A percentile compares a stretch with the other conserved stretches of the same genome.
These are phyloP conservation scores for Hypoxylon sp. DNA, from an alignment of 2,329 filamentous ascomycete species.

Conservation along the genomic window DNA sequence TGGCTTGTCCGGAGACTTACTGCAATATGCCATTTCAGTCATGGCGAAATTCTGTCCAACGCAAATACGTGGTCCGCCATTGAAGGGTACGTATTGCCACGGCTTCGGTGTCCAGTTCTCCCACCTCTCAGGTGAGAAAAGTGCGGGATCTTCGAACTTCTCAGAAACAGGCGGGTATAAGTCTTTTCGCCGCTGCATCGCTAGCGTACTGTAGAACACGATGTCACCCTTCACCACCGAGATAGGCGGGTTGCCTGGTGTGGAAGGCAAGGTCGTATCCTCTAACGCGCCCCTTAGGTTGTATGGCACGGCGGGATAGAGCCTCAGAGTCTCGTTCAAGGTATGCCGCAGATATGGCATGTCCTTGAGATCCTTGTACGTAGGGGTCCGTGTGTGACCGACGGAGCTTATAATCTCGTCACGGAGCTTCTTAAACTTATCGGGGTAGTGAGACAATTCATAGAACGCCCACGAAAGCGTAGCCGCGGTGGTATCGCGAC, in stretches of 20 bases:
- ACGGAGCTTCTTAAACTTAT: constrained; percentile 71
- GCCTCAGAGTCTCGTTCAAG: constrained; percentile 61
- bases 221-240: constrained; percentile 63
- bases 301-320: constrained; percentile 73
- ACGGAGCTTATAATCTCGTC: constrained; percentile 70
- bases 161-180: constrained; percentile 63
- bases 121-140: constrained; percentile 67
- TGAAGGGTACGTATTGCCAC: constrained; percentile 70
- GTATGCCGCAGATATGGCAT: constrained; percentile 75
- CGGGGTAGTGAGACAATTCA: constrained; percentile 72
- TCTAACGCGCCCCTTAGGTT: constrained; percentile 58
- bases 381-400: constrained; percentile 65
- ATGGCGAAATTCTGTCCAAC: constrained; percentile 73
- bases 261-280: constrained; percentile 47
- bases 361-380: constrained; percentile 75
- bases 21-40: constrained; percentile 68
- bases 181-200: constrained; percentile 66
- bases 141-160: constrained; percentile 55
- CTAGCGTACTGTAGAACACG: constrained; percentile 65
- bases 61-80: constrained; percentile 68
- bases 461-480: constrained; percentile 78
- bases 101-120: constrained; percentile 65
- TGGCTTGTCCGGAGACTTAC: constrained; percentile 52
- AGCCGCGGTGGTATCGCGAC: constrained; percentile 78
- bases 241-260: constrained; percentile 55